Conservation (phyloP, 2,329 filamentous ascomycete genomes). For the Colletotrichum truncatum region DNA sequence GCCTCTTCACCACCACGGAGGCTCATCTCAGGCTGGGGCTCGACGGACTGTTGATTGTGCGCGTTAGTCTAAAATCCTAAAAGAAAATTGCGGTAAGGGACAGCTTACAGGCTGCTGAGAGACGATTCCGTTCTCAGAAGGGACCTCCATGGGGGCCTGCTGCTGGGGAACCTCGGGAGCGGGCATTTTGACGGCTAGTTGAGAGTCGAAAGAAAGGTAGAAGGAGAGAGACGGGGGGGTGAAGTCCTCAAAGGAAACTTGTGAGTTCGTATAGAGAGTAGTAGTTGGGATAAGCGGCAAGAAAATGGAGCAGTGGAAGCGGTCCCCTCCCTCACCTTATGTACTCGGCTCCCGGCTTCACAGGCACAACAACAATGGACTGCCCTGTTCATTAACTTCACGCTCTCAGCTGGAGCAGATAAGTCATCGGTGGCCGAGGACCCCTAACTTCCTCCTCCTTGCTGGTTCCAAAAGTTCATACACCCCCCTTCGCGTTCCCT, state of each 20-base stretch:
- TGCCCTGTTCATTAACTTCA: not conserved
- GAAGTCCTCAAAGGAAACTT: not conserved
- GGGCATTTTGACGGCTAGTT: constrained; percentile 46
- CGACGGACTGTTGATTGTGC: not conserved
- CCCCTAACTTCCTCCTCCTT: constrained; percentile 7
- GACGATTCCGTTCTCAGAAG: constrained; percentile 45
- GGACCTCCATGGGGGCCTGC: constrained; percentile 54
- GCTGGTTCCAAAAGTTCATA: too few relatives aligned
- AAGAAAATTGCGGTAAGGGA: too few relatives aligned
- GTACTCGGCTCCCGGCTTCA: constrained; percentile 9
- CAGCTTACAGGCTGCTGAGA: constrained; percentile 52
- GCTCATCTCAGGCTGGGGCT: constrained; percentile 50
- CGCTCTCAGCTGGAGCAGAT: constrained; percentile 7
- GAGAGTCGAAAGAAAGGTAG: not conserved
- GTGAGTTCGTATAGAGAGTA: not conserved
- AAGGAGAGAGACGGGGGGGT: not conserved
- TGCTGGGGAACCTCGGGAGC: constrained; percentile 50
- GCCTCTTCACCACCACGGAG: constrained; percentile 56
- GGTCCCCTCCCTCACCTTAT: constrained; percentile 12
- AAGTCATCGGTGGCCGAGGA: constrained; percentile 14
- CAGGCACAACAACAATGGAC: constrained; percentile 1
- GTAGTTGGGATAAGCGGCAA: not conserved
- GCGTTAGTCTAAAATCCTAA: not conserved
- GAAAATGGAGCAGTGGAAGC: not conserved
- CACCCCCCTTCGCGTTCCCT: constrained; percentile 9